phyloP scores from a whole-genome alignment of 148 eudicot species.

The Cornus controversa region DNA sequence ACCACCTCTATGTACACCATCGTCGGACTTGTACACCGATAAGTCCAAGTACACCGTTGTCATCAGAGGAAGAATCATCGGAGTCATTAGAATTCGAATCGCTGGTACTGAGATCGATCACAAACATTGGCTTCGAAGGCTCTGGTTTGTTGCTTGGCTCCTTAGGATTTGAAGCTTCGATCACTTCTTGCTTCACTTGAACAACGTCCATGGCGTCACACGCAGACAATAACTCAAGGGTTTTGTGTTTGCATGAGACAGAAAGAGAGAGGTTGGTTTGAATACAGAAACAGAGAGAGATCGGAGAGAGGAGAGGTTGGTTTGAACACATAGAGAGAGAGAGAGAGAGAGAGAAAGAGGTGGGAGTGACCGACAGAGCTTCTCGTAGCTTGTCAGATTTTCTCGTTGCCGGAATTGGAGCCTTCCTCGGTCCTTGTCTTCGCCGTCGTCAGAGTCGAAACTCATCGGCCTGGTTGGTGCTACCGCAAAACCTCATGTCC shows the following conservation, averaged over 20 bases:
- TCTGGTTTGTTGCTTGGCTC: not conserved
- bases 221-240: not conserved
- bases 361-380: too few species aligned
- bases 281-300: too few species aligned
- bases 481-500: too few species aligned
- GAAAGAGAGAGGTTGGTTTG: not conserved
- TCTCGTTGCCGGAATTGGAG: too few species aligned
- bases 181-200: slow-evolving; percentile 4
- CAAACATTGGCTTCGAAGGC: not conserved
- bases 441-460: too few species aligned
- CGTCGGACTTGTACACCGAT: slow-evolving; percentile 24
- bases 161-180: not conserved
- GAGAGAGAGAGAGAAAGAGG: too few species aligned
- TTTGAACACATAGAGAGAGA: too few species aligned
- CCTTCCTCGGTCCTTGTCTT: too few species aligned
- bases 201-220: slow-evolving; percentile 9
- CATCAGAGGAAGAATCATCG: slow-evolving; percentile 19
- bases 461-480: too few species aligned
- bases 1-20: too few species aligned
- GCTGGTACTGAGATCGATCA: slow-evolving; percentile 40
- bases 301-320: too few species aligned
- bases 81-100: slow-evolving; percentile 29
- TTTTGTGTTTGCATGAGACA: not conserved
- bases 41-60: not conserved
- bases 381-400: too few species aligned